A percentile compares a stretch with the other conserved stretches of the same genome.
phyloP scores from a whole-genome alignment of 1,284 basidiomycete genomes.

The Pseudozyma tsukubaensis region DNA sequence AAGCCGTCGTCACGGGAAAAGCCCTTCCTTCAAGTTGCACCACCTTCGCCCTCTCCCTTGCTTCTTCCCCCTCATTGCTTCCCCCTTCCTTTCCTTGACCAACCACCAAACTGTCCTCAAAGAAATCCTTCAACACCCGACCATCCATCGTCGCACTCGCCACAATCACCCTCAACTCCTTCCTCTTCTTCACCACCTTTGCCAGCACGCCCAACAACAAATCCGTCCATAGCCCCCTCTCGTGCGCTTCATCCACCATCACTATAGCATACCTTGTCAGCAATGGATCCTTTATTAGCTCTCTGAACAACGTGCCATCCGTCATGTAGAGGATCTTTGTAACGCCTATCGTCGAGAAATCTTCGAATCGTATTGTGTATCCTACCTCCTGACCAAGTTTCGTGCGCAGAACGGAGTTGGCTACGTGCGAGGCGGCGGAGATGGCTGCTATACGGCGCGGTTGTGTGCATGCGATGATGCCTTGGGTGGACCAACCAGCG shows the following conservation, averaged over 20 bases:
- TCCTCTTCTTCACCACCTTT: constrained; percentile 84
- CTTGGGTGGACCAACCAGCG: constrained; percentile 73
- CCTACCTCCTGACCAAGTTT: constrained; percentile 83
- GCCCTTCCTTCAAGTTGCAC: constrained; percentile 68
- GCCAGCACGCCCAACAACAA: constrained; percentile 70
- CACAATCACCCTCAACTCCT: constrained; percentile 86
- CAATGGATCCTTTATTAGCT: constrained; percentile 61
- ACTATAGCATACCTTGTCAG: constrained; percentile 66
- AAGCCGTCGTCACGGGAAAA: constrained; percentile 69
- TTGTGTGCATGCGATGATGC: constrained; percentile 68
- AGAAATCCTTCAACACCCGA: constrained; percentile 86
- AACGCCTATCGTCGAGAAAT: constrained; percentile 56
- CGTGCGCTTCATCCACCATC: constrained; percentile 71
- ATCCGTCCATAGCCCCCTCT: constrained; percentile 69
- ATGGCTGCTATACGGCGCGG: constrained; percentile 68
- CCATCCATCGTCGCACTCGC: constrained; percentile 97
- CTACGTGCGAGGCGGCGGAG: constrained; percentile 69
- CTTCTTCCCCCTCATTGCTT: background rate
- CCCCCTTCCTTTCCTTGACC: constrained; percentile 3
- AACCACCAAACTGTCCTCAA: constrained; percentile 70
- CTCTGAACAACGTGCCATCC: constrained; percentile 59
- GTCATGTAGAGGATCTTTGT: constrained; percentile 69
- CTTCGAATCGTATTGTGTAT: constrained; percentile 70
- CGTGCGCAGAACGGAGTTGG: constrained; percentile 62
- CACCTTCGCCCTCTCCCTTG: constrained; percentile 52